Percentiles rank a stretch among this genome's conserved stretches.
These are phyloP conservation scores for Sanghuangporus sanghuang DNA, from an alignment of 1,284 basidiomycete species.

Conservation along the genomic window DNA sequence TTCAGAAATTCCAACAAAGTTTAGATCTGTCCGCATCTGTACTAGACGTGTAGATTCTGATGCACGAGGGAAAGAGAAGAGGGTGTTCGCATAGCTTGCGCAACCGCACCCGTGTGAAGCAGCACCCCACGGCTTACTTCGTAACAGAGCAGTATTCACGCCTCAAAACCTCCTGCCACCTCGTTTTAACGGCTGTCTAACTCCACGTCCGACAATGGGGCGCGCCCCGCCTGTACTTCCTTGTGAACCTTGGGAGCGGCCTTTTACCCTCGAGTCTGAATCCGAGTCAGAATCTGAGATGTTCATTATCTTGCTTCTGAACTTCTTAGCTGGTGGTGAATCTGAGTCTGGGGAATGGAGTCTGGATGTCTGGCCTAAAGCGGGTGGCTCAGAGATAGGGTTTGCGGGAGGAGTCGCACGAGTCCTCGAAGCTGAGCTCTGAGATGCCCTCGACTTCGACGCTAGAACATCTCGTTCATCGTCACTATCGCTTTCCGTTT, in stretches of 20 bases:
- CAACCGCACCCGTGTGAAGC: too few species aligned
- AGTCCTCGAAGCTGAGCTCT: neutral
- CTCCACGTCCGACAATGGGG: slow-evolving; percentile 37
- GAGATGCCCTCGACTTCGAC: neutral
- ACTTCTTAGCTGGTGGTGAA: slow-evolving; percentile 8
- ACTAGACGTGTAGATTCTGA: neutral
- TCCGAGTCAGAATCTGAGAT: slow-evolving; percentile 6
- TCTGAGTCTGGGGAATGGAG: slow-evolving; percentile 5
- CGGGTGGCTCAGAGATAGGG: neutral
- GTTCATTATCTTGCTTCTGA: neutral
- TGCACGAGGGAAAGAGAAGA: neutral
- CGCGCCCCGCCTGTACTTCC: slow-evolving; percentile 33
- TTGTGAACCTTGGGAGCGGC: slow-evolving; percentile 27
- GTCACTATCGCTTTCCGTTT: slow-evolving; percentile 20
- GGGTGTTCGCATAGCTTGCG: neutral
- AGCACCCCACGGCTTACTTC: too few species aligned
- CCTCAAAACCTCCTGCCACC: slow-evolving; percentile 64
- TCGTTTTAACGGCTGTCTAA: slow-evolving; percentile 68
- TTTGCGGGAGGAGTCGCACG: neutral
- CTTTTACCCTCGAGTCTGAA: slow-evolving; percentile 7
- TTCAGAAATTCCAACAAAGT: neutral
- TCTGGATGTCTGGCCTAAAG: neutral
- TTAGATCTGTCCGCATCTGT: neutral
- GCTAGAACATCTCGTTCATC: slow-evolving; percentile 9
- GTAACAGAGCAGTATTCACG: neutral